Evolutionary conservation across 805 yeast species (phyloP), one percentile per base, ranked within the genome.

Genomic region (Candida suzukii): DNA sequence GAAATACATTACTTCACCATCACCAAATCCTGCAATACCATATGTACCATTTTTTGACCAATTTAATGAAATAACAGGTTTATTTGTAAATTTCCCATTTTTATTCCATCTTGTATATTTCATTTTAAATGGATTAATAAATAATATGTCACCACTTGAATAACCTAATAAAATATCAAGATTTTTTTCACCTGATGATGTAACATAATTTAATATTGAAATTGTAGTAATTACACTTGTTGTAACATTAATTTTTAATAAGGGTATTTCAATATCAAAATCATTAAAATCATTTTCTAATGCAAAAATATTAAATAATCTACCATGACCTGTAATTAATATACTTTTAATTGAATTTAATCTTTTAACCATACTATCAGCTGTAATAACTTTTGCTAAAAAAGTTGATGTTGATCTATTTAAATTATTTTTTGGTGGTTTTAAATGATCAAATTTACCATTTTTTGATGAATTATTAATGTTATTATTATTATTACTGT

Each of bases 101-200:
- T 75, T 76, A 55, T 77, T 77, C 58, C 76, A 60, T 33, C 80
- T 66, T 21, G 72, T 55, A 55, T 74, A 76, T 42, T 67, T 67
- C 56, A 65, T 63, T 31, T 67, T 60, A 22, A 65, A 58, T 10
- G 81, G 72, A 47, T 81, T 83, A 28, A 80, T 46, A 71, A 87
- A 70, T 6, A 83, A 46, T 2, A 83, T 57, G 49, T 80, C 87
- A n/a, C 91, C 88, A 1, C 78, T 61, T 17, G 80, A 74, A 46
- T 78, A 72, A 1, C 91, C 93, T 17, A 80, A 47, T 2, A 78
- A 60, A 7, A 80, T 64, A 39, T 79, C 79, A 8, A 83, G 60
- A 29, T 63, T 63, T 24, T 53, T 52, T 16, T 62, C 66, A n/a
- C 56, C 55, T 3, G 46, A 48, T 8, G 53, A 34, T 4, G 53